These are phyloP conservation scores for Tilletia setariae DNA, from an alignment of 1,284 basidiomycete species.

Conservation along the genomic window DNA sequence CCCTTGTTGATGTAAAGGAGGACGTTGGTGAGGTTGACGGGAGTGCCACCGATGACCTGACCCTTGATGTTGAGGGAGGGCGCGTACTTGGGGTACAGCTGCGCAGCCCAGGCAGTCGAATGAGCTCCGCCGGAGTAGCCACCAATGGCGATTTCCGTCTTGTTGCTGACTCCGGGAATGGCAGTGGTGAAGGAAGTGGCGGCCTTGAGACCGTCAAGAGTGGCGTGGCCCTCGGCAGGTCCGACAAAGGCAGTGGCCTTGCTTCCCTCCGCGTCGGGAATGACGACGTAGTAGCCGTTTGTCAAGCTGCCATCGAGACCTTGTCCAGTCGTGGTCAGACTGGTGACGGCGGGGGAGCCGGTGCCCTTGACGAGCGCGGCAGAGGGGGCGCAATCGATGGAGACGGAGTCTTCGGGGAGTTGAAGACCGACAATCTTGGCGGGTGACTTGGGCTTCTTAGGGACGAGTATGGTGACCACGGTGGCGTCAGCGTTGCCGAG, in stretches of 20 bases:
- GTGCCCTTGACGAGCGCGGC: conserved; percentile 5
- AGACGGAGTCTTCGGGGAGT: conserved; percentile 6
- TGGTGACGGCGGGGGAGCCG: background rate
- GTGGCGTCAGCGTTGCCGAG: conserved; percentile 33
- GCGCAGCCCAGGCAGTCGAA: conserved; percentile 45
- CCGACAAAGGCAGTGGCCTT: conserved; percentile 45
- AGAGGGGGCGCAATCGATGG: conserved; percentile 12
- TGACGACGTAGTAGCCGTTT: conserved; percentile 20
- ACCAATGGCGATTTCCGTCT: conserved; percentile 33
- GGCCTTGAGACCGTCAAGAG: conserved; percentile 42
- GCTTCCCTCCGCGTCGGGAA: conserved; percentile 44
- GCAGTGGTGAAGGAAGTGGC: conserved; percentile 14
- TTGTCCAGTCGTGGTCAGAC: background rate
- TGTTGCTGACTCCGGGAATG: conserved; percentile 16
- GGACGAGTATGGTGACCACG: conserved; percentile 32
- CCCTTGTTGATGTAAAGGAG: conserved; percentile 33
- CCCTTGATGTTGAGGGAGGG: conserved; percentile 43
- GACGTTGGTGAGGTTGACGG: conserved; percentile 30
- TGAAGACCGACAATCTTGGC: conserved; percentile 9
- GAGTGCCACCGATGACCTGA: conserved; percentile 41
- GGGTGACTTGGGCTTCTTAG: conserved; percentile 17
- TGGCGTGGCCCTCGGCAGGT: conserved; percentile 34
- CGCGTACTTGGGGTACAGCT: conserved; percentile 33
- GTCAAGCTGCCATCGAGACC: background rate
- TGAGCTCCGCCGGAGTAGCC: conserved; percentile 51